Evolutionary conservation across 2,329 filamentous ascomycete species (phyloP), one percentile per base, ranked within the genome.

Genomic region (Lasiodiplodia theobromae): DNA sequence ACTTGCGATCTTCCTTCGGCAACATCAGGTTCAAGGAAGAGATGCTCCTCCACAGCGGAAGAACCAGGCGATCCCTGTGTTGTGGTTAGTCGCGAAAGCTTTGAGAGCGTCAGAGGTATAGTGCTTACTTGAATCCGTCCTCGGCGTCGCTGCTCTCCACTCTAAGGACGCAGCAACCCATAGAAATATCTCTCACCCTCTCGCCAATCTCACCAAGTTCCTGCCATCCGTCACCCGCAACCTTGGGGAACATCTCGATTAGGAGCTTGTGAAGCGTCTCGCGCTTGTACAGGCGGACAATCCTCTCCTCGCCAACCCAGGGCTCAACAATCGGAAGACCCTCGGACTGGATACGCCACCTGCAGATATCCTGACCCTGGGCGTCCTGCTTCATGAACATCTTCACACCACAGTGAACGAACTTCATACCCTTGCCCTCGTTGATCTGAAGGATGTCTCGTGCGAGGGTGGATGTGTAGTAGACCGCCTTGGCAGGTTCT

Each of bases 301-400:
- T 87, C 21, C 96, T 88, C 66, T 89, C 84, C 72, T 91, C 87
- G 23, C 93, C 93, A 1, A 98, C 91, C 86, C 96, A 98, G 31
- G 93, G 92, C 77, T 97, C 92, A 44, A 97, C 85, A 72, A 99
- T 94, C 11, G 92, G 89, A 82, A 99, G 89, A 28, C 96, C 96
- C 80, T 99, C 96, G 14, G 91, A 92, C 84, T 99, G 96, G 74
- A 99, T 96, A 57, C 96, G 89, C 96, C 96, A 99, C 69, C 91
- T 88, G 83, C 94, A 97, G 40, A 96, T 91, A 67, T 94, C 91
- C 44, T 91, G 90, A 5, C 90, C 92, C 69, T 97, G 94, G 0
- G 93, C 91, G 76, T 97, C 94, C 80, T 98, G 95, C 84, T 97
- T 97, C 85, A 98, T 96, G 68, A 97, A 99, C 93, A 98, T 98